A percentile compares a stretch with the other conserved stretches of the same genome.
phyloP scores from a whole-genome alignment of 495 filamentous ascomycete species.

The Xylaria sp. region DNA sequence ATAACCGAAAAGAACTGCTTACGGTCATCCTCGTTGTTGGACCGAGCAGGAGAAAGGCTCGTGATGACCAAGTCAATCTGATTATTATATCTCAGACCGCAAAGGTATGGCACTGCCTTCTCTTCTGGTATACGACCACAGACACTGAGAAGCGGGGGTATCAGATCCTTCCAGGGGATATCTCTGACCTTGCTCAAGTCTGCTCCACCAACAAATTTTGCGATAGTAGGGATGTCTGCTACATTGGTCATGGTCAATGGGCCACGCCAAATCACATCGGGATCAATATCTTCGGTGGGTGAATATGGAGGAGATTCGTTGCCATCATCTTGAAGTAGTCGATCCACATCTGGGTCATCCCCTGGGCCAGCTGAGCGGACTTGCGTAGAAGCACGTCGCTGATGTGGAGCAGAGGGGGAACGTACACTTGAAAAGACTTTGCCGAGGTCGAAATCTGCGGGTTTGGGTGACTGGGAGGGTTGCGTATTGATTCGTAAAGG shows the following conservation, averaged over 20 bases:
- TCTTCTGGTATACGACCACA: constrained; percentile 83
- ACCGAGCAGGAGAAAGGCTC: constrained; percentile 62
- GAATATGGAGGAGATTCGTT: constrained; percentile 87
- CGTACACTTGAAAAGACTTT: constrained; percentile 72
- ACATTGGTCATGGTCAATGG: constrained; percentile 77
- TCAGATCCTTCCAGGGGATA: constrained; percentile 72
- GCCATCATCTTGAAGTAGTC: constrained; percentile 83
- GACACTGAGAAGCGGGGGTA: constrained; percentile 71
- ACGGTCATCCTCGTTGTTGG: constrained; percentile 48
- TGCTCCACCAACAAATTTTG: constrained; percentile 82
- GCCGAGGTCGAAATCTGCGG: constrained; percentile 71
- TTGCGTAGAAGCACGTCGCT: constrained; percentile 55
- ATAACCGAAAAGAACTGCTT: constrained; percentile 73
- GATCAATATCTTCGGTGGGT: constrained; percentile 69
- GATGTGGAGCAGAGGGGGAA: constrained; percentile 58
- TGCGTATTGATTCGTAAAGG: constrained; percentile 58
- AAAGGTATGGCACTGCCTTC: constrained; percentile 87
- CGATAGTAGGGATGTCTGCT: constrained; percentile 74
- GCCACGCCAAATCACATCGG: constrained; percentile 83
- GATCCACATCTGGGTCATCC: constrained; percentile 87
- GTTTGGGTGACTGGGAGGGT: constrained; percentile 52
- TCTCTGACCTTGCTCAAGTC: constrained; percentile 65
- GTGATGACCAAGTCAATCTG: constrained; percentile 78
- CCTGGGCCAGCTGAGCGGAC: constrained; percentile 57
- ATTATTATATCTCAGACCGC: constrained; percentile 73